These are phyloP conservation scores for Solanum peruvianum DNA, from an alignment of 257 asterid genomes.

Conservation along the genomic window DNA sequence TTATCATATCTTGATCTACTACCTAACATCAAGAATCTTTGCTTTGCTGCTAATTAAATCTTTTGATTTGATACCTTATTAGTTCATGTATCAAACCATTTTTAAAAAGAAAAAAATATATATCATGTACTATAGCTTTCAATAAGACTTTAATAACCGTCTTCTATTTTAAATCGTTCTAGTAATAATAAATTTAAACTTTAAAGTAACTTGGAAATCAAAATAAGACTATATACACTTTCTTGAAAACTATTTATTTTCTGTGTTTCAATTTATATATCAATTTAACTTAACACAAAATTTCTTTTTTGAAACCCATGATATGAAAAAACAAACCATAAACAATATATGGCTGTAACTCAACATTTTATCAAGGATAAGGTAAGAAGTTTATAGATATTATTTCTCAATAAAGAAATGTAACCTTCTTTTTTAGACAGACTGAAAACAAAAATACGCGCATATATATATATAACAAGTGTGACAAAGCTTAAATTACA, in stretches of 20 bases:
- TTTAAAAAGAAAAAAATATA: background rate
- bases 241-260: background rate
- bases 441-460: accelerated
- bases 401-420: background rate
- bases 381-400: background rate
- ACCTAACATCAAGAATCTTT: background rate
- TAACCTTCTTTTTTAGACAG: background rate
- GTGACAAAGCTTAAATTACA: background rate
- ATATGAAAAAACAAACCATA: background rate
- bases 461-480: background rate
- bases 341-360: background rate
- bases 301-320: background rate
- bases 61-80: background rate
- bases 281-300: background rate
- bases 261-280: background rate
- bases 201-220: background rate
- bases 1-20: background rate
- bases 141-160: background rate
- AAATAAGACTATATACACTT: background rate
- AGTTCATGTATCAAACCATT: background rate
- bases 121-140: background rate
- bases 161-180: background rate
- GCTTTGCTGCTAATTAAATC: background rate
- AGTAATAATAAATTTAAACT: background rate
- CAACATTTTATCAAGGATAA: background rate